phyloP scores from a whole-genome alignment of 495 filamentous ascomycete genomes.

The Penicillium pulvis region DNA sequence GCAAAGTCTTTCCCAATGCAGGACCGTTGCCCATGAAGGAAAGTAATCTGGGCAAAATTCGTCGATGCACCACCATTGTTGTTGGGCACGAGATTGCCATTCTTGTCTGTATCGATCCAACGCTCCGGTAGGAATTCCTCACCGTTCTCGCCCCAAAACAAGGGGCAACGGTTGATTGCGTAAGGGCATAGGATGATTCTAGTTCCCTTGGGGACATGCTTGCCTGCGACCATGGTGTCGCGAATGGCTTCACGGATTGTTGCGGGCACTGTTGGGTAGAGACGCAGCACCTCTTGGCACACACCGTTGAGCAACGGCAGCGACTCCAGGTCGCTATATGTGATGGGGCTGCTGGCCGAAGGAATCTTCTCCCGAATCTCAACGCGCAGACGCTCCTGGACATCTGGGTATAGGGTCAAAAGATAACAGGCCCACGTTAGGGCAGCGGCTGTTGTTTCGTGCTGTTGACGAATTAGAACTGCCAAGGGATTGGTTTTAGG shows the following conservation, averaged over 20 bases:
- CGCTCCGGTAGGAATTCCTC: constrained; percentile 49
- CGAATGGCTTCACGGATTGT: constrained; percentile 51
- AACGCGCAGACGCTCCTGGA: constrained; percentile 47
- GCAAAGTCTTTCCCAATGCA: constrained; percentile 57
- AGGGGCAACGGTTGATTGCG: constrained; percentile 41
- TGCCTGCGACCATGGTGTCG: constrained; percentile 46
- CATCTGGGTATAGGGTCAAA: constrained; percentile 46
- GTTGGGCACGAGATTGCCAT: constrained; percentile 29
- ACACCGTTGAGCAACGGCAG: constrained; percentile 56
- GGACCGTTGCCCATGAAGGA: constrained; percentile 49
- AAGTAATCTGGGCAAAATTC: constrained; percentile 50
- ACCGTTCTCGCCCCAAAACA: constrained; percentile 45
- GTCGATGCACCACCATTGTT: constrained; percentile 44
- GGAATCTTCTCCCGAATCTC: constrained; percentile 50
- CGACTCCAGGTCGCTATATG: constrained; percentile 45
- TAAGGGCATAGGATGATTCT: constrained; percentile 46
- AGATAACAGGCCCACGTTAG: constrained; percentile 57
- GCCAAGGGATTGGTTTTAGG: background rate
- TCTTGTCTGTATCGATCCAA: constrained; percentile 49
- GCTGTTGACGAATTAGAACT: constrained; percentile 22
- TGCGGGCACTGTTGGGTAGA: constrained; percentile 53
- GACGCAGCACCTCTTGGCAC: constrained; percentile 51
- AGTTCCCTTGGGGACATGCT: constrained; percentile 47
- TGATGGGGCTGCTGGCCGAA: constrained; percentile 28
- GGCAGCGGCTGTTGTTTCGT: constrained; percentile 58